These are phyloP conservation scores for Cryptococcus sp. DNA, from an alignment of 1,284 basidiomycete genomes.

Conservation along the genomic window DNA sequence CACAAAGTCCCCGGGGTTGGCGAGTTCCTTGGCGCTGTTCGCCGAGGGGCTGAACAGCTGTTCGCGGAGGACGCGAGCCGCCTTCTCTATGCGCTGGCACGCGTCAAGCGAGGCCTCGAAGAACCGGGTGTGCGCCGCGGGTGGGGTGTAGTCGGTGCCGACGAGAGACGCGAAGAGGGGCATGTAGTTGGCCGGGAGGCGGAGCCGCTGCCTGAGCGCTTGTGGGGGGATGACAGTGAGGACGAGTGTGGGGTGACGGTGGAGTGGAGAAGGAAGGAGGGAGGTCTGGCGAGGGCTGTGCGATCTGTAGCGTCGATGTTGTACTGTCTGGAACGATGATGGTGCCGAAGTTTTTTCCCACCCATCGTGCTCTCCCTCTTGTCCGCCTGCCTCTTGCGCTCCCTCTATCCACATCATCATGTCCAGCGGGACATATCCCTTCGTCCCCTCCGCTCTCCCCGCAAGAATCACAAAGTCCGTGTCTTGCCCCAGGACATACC, in stretches of 20 bases:
- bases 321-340: constrained; percentile 3
- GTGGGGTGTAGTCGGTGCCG: constrained; percentile 75
- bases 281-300: constrained; percentile 48
- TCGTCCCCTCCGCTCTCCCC: constrained; percentile 56
- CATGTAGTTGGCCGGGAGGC: constrained; percentile 66
- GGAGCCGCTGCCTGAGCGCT: constrained; percentile 62
- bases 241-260: constrained; percentile 47
- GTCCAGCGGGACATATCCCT: constrained; percentile 73
- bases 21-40: constrained; percentile 1
- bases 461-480: constrained; percentile 76
- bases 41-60: constrained; percentile 22
- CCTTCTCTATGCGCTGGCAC: constrained; percentile 42
- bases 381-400: neutral
- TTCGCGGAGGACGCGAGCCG: constrained; percentile 46
- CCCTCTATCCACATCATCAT: constrained; percentile 67
- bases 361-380: neutral
- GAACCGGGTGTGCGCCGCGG: constrained; percentile 45
- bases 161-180: constrained; percentile 80
- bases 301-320: neutral
- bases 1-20: constrained; percentile 39
- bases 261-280: constrained; percentile 57
- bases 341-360: neutral
- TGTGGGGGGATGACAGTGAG: constrained; percentile 64
- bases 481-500: constrained; percentile 73
- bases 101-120: constrained; percentile 27